Conservation (phyloP, 1,139 yeast genomes). For the Casaregolazyma suthepensis region DNA sequence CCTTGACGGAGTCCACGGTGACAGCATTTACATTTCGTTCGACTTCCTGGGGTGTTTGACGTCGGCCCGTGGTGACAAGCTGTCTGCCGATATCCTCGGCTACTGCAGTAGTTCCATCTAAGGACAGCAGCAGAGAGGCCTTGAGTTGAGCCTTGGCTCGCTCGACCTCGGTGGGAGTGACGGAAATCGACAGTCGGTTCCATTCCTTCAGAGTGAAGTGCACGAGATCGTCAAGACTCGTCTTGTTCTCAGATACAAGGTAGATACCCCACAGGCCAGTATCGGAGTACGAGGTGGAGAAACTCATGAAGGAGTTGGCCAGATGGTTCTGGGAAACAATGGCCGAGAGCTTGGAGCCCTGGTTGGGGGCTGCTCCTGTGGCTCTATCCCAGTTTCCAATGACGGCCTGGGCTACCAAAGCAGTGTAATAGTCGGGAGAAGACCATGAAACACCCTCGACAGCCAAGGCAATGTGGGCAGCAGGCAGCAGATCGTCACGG, state of each 20-base stretch:
- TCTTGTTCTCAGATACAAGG: slow-evolving; percentile 71
- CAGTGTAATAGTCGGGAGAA: slow-evolving; percentile 91
- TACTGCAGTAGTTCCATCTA: slow-evolving; percentile 92
- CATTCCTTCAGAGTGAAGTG: slow-evolving; percentile 81
- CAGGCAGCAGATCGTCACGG: slow-evolving; percentile 77
- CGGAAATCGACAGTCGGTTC: slow-evolving; percentile 77
- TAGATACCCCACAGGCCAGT: slow-evolving; percentile 98
- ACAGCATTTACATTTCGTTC: slow-evolving; percentile 78
- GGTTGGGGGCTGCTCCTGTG: slow-evolving; percentile 76
- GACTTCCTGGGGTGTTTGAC: slow-evolving; percentile 88
- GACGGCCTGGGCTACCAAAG: slow-evolving; percentile 92
- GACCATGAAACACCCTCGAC: slow-evolving; percentile 99
- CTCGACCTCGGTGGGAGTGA: slow-evolving; percentile 81
- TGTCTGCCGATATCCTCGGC: slow-evolving; percentile 99
- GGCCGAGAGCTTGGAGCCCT: slow-evolving; percentile 82
- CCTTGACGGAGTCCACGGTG: slow-evolving; percentile 69
- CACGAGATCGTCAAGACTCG: slow-evolving; percentile 58
- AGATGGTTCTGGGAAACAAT: slow-evolving; percentile 67
- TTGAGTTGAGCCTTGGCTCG: slow-evolving; percentile 92
- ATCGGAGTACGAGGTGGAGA: slow-evolving; percentile 94
- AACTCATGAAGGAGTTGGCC: slow-evolving; percentile 93
- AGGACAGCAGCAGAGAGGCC: slow-evolving; percentile 79
- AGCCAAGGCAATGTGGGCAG: slow-evolving; percentile 87
- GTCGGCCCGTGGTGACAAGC: slow-evolving; percentile 86
- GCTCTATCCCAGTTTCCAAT: slow-evolving; percentile 98